Evolutionary conservation across 139 green algal genomes (phyloP).

Genomic region (Ulvella scutata): DNA sequence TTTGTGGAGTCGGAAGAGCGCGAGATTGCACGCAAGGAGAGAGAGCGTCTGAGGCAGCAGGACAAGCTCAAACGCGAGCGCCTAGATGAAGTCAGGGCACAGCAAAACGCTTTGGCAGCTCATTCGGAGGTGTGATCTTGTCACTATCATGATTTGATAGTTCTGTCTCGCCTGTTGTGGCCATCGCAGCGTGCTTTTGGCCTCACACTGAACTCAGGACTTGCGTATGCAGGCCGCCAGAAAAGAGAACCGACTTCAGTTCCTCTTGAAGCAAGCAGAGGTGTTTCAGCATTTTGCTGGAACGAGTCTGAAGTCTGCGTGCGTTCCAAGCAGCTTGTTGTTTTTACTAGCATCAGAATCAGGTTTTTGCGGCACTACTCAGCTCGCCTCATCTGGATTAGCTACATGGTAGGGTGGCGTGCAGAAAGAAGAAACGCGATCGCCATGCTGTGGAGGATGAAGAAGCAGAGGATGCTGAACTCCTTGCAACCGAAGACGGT

Average conservation of each 20-base stretch:
- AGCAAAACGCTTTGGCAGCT: slow-evolving; percentile 53
- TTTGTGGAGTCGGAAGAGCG: not conserved
- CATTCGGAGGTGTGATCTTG: slow-evolving; percentile 37
- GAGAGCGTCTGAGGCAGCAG: slow-evolving; percentile 59
- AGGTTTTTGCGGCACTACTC: no score
- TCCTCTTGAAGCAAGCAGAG: slow-evolving; percentile 90
- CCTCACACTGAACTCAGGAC: not conserved
- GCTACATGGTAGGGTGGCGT: not conserved
- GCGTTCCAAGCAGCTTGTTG: no score
- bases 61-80: slow-evolving; percentile 63
- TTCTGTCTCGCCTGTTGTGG: not conserved
- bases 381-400: no score
- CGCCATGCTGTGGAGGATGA: slow-evolving; percentile 26
- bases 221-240: slow-evolving; percentile 41
- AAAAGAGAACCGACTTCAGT: slow-evolving; percentile 65
- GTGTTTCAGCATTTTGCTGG: slow-evolving; percentile 94
- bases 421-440: not conserved
- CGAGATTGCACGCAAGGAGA: slow-evolving; percentile 57
- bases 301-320: slow-evolving; percentile 7
- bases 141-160: not conserved
- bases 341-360: no score
- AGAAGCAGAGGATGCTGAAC: slow-evolving; percentile 82
- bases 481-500: slow-evolving; percentile 78
- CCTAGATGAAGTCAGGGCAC: slow-evolving; percentile 57
- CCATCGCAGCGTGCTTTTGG: not conserved